Evolutionary conservation across 345 rosid species (phyloP).

Genomic region (Reutealis trisperma): DNA sequence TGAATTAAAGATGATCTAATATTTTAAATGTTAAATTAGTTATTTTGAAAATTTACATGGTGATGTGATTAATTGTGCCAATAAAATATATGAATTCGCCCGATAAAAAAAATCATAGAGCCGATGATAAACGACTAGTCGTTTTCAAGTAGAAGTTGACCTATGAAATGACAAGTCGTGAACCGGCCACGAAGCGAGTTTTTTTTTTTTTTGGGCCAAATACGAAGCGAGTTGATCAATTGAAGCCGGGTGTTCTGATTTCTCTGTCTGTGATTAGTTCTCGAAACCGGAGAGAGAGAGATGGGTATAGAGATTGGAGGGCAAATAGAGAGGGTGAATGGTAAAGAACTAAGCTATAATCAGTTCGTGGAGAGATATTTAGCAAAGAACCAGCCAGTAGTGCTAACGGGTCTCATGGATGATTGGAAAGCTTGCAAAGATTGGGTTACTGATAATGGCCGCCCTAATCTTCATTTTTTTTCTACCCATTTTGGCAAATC

Average conservation of each 20-base stretch:
- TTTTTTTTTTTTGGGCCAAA: too few species aligned
- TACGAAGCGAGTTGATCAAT: background rate
- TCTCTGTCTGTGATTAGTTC: too few species aligned
- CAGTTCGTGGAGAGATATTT: slow-evolving; percentile 69
- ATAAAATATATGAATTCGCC: too few species aligned
- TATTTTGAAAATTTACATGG: too few species aligned
- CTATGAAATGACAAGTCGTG: background rate
- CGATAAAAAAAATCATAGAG: too few species aligned
- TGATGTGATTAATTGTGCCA: too few species aligned
- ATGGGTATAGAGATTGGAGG: slow-evolving; percentile 74
- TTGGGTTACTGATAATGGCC: slow-evolving; percentile 63
- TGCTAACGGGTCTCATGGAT: slow-evolving; percentile 72
- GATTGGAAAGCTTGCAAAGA: slow-evolving; percentile 78
- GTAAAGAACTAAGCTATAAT: slow-evolving; percentile 55
- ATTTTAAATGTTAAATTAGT: too few species aligned
- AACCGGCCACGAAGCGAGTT: background rate
- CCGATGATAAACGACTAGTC: too few species aligned
- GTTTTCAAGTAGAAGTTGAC: too few species aligned
- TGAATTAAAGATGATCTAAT: too few species aligned
- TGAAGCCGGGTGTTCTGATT: too few species aligned
- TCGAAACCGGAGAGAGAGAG: background rate
- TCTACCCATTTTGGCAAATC: slow-evolving; percentile 70
- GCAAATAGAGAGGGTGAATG: slow-evolving; percentile 62
- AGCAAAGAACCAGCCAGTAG: slow-evolving; percentile 70
- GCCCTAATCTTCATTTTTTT: slow-evolving; percentile 64